phyloP scores from a whole-genome alignment of 2,329 filamentous ascomycete genomes.

The Calonectria leucothoes region DNA sequence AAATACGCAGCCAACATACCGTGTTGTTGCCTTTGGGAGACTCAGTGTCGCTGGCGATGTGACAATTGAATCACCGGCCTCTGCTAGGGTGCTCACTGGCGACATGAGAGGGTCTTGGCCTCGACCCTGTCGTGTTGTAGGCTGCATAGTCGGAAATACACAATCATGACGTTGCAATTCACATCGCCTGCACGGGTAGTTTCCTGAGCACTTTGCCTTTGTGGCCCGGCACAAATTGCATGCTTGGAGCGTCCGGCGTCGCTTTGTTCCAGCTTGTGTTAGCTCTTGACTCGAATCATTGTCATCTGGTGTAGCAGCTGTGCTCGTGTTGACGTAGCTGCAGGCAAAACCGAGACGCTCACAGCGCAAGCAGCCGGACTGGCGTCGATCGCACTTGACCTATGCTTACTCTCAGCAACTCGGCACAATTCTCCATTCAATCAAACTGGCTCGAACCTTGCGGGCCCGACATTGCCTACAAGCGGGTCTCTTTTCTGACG shows the following conservation, averaged over 20 bases:
- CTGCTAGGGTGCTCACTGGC: slow-evolving; percentile 6
- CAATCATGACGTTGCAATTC: slow-evolving; percentile 28
- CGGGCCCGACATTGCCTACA: slow-evolving; percentile 41
- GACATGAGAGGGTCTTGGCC: slow-evolving; percentile 10
- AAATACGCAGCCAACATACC: not conserved
- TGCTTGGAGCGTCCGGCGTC: slow-evolving; percentile 40
- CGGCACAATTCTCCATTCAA: not conserved
- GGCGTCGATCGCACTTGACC: slow-evolving; percentile 41
- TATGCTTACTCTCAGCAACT: slow-evolving; percentile 29
- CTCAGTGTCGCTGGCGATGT: not conserved
- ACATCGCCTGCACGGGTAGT: slow-evolving; percentile 46
- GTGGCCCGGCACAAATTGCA: slow-evolving; percentile 48
- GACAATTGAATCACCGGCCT: not conserved
- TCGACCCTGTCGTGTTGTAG: not conserved
- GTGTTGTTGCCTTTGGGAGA: not conserved
- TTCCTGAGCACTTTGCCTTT: slow-evolving; percentile 51
- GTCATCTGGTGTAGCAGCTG: not conserved
- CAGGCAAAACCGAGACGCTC: slow-evolving; percentile 29
- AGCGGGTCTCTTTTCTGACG: slow-evolving; percentile 17
- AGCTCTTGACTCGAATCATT: slow-evolving; percentile 8
- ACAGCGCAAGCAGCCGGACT: slow-evolving; percentile 31
- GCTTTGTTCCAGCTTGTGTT: slow-evolving; percentile 44
- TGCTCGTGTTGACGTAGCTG: slow-evolving; percentile 13
- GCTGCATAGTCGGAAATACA: not conserved
- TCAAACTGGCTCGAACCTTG: slow-evolving; percentile 30